Base-by-base conservation (phyloP, 768 basidiomycete genomes). In the Exsudoporus frostii region DNA sequence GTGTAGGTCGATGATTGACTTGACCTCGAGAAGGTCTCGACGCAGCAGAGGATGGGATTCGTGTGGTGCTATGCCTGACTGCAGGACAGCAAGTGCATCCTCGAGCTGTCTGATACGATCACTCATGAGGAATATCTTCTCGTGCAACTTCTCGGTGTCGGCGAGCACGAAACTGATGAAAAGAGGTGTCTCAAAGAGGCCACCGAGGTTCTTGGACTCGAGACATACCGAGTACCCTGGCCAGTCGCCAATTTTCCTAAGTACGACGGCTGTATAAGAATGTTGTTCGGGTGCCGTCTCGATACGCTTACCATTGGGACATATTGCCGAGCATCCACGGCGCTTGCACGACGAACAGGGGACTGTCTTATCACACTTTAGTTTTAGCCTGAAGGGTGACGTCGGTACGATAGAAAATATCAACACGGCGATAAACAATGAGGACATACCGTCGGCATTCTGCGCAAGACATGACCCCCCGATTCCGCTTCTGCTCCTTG, bases 361-460 rank as follows among this genome's bases (percentile, higher is more conserved):
- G 13, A 77, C 79, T 4, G 79, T 86, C 69, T 89, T 90, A 70
- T 89, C 85, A 67, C 88, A 90, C 67, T 85, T 86, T 40, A 87
- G 65, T 63, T 87, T 86, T 37, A 88, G 74, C 27, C 85, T 85
- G 59, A 19, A 7, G 17, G 11, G 14, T 3, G 20, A 36, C n/a
- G 43, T 56, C 27, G 27, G 25, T 38, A 42, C 29, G 44, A 42
- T 11, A 40, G 53, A 29, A 8, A 34, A 53, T 25, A 41, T 29
- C 9, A 9, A 48, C 14, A n/a, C 8, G n/a, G n/a, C n/a, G 27
- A 32, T 7, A 8, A 66, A 25, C 10, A 34, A 13, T 8, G 40
- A 49, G 40, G 70, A 49, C 65, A 33, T 52, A 83, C 83, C 84
- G 74, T 63, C 84, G 72, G 63, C 84, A 86, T 65, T 85, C 84